Evolutionary conservation across 257 asterid genomes (phyloP), one percentile per base, ranked within the genome.

Genomic region (Solanum pinnatisectum): DNA sequence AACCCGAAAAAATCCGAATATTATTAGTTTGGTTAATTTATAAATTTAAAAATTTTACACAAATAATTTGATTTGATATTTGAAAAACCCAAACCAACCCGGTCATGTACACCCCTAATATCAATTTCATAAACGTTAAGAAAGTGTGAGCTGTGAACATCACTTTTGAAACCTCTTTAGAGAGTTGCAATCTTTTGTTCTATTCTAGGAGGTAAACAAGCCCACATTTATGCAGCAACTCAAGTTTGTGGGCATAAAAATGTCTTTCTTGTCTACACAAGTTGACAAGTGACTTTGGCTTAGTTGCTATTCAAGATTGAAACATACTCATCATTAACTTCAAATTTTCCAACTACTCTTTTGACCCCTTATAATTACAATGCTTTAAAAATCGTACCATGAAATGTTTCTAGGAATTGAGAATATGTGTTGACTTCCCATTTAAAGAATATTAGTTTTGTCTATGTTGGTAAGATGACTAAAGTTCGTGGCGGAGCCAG

Each of bases 131-230:
- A 59, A 10, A 59, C 1, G n/a, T 65, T 65, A 10, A 65, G 36
- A 67, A 67, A 67, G 36, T 67, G 4, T 11, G 32, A 67, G 5
- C 6, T 67, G 4, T 11, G 32, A 67, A 12, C 6, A 67, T 11
- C 71, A 71, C 63, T 49, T 30, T 56, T 23, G 42, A 32, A 56
- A 87, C 78, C 67, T 73, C n/a, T 35, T 49, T 22, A 74, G 32
- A 74, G 32, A 22, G 82, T 36, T 10, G 7, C 18, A 7, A 74
- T 82, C 42, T 40, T 88, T n/a, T 30, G 90, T 78, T 76, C 30
- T 79, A 35, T 35, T 89, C 87, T 35, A 77, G 91, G 88, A 87
- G 90, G 33, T 86, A 90, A 86, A 85, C 89, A 85, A 77, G 91
- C 86, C 91, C 42, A 86, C 86, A 88, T 88, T 82, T 88, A 18